These are phyloP conservation scores for Didymella glomerata DNA, from an alignment of 2,329 filamentous ascomycete genomes.

Conservation along the genomic window DNA sequence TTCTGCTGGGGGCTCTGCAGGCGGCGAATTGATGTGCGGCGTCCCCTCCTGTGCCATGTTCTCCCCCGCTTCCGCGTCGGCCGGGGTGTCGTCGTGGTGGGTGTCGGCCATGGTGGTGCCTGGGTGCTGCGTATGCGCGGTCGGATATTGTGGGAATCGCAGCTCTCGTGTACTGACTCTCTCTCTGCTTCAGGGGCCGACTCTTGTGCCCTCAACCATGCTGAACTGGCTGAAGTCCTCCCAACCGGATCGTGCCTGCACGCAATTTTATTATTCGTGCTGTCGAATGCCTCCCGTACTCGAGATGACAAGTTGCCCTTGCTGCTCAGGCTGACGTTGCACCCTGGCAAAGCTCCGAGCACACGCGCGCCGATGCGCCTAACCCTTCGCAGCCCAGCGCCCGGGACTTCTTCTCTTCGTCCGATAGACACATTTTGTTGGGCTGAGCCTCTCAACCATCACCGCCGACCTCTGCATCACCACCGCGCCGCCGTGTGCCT, in stretches of 20 bases:
- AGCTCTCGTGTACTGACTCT: not conserved
- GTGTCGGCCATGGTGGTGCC: slow-evolving; percentile 48
- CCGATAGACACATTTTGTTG: slow-evolving; percentile 43
- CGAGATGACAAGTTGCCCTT: slow-evolving; percentile 19
- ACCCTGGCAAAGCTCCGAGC: slow-evolving; percentile 1
- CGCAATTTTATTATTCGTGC: not conserved
- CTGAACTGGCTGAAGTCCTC: not conserved
- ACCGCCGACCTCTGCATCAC: slow-evolving; percentile 23
- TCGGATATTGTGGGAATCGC: not conserved
- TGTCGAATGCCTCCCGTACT: not conserved
- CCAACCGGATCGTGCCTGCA: not conserved
- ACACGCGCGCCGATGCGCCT: slow-evolving; percentile 12
- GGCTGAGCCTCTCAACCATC: slow-evolving; percentile 34
- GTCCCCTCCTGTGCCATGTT: not conserved
- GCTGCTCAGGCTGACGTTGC: slow-evolving; percentile 3
- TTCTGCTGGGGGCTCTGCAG: not conserved
- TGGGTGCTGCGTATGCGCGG: not conserved
- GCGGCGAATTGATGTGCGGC: not conserved
- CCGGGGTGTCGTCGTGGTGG: slow-evolving; percentile 21
- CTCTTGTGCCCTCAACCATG: not conserved
- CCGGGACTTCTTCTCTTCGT: not conserved
- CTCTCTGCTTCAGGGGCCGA: slow-evolving; percentile 11
- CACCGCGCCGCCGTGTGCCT: slow-evolving; percentile 18
- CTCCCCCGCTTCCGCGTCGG: not conserved
- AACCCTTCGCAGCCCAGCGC: slow-evolving; percentile 24